Conservation (phyloP, 805 yeast species). For the Torulaspora gathmanii region DNA sequence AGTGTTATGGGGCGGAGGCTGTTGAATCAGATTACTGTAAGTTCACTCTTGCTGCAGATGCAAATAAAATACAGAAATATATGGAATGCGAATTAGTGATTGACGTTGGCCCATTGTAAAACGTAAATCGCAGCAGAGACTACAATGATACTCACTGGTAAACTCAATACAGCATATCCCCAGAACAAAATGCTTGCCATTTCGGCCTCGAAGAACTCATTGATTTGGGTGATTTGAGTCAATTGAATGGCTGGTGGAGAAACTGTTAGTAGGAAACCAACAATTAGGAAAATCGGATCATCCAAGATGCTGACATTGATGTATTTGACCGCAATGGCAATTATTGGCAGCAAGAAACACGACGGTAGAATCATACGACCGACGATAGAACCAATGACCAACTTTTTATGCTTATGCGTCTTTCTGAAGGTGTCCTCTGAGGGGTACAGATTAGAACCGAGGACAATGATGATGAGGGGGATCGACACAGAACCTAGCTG, state of each 20-base stretch:
- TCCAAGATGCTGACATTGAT: constrained; percentile 64
- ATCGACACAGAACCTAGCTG: constrained; percentile 72
- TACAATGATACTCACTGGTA: constrained; percentile 69
- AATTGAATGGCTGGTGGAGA: constrained; percentile 83
- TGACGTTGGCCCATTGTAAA: constrained; percentile 38
- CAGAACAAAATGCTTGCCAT: constrained; percentile 80
- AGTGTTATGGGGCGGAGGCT: too few species aligned
- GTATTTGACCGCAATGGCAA: constrained; percentile 59
- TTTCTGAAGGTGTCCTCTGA: constrained; percentile 63
- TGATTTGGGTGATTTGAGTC: constrained; percentile 74
- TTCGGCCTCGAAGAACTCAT: constrained; percentile 69
- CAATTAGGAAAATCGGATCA: constrained; percentile 76
- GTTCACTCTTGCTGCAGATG: too few species aligned
- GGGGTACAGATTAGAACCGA: constrained; percentile 76
- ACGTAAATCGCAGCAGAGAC: constrained; percentile 60
- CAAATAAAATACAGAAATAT: background rate
- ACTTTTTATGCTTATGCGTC: constrained; percentile 54
- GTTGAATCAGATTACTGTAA: too few species aligned
- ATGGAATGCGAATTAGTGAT: background rate
- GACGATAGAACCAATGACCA: constrained; percentile 62
- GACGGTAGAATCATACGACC: constrained; percentile 80
- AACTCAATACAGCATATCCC: constrained; percentile 72
- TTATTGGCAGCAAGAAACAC: constrained; percentile 58
- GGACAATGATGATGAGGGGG: constrained; percentile 67
- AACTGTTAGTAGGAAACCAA: constrained; percentile 67